Percentiles rank a stretch among this genome's conserved stretches.
These are phyloP conservation scores for Aphanocladium album DNA, from an alignment of 2,329 filamentous ascomycete species.

Conservation along the genomic window DNA sequence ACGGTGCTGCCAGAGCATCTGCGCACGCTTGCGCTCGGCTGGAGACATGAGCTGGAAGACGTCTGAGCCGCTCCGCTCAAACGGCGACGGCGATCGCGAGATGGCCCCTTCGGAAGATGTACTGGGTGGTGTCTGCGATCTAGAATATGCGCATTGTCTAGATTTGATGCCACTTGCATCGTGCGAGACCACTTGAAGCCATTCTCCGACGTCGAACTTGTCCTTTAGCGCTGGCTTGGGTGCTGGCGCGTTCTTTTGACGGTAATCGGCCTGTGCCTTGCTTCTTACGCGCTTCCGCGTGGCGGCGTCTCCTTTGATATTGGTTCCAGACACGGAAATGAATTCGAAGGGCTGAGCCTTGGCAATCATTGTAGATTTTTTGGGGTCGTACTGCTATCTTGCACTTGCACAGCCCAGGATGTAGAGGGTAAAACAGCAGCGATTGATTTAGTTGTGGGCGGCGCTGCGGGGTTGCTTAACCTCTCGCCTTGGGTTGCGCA, in stretches of 20 bases:
- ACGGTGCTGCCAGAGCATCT: neutral
- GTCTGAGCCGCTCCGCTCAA: neutral
- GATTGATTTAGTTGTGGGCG: neutral
- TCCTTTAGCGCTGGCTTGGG: neutral
- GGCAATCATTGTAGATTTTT: neutral
- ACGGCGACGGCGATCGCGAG: neutral
- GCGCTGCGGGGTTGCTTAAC: neutral
- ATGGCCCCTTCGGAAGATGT: neutral
- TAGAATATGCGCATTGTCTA: neutral
- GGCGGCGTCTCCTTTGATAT: neutral
- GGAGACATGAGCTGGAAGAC: neutral
- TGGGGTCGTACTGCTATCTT: neutral
- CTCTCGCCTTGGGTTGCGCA: too few relatives aligned
- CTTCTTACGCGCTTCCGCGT: conserved; percentile 3
- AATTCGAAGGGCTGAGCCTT: neutral
- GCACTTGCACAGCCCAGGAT: neutral
- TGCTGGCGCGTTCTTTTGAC: neutral
- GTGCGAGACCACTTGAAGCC: neutral
- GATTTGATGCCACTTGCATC: neutral
- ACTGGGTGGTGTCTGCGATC: too few relatives aligned
- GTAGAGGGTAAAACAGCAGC: neutral
- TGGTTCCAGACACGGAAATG: neutral
- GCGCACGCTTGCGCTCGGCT: neutral
- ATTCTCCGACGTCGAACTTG: neutral
- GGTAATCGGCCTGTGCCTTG: conserved; percentile 1